phyloP scores from a whole-genome alignment of 169 alveolate species.

The Miamiensis avidus region DNA sequence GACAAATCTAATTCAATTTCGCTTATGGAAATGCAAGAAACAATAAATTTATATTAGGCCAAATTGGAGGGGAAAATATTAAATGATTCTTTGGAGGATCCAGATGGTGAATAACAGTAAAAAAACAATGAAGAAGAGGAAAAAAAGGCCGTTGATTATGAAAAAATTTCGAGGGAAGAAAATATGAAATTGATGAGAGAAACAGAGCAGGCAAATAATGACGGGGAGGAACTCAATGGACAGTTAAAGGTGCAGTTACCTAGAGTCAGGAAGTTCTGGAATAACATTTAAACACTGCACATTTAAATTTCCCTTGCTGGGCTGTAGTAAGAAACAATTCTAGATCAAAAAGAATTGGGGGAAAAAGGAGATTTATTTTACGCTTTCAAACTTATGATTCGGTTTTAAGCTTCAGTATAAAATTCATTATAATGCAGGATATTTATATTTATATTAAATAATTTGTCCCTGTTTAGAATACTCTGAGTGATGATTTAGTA shows the following conservation, averaged over 20 bases:
- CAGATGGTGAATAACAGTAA: not conserved
- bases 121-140: not conserved
- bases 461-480: not conserved
- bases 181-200: not conserved
- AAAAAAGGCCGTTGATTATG: not conserved
- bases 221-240: not conserved
- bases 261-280: not conserved
- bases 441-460: too few relatives aligned
- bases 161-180: not conserved
- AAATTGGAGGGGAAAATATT: not conserved
- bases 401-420: not conserved
- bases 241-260: not conserved
- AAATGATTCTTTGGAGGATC: not conserved
- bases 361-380: not conserved
- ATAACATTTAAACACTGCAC: not conserved
- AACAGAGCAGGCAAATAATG: not conserved
- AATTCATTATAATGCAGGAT: too few relatives aligned
- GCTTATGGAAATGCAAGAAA: slow-evolving; percentile 28
- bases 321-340: not conserved
- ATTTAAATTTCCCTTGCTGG: not conserved
- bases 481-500: not conserved
- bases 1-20: slow-evolving; percentile 35
- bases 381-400: not conserved
- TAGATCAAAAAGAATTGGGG: not conserved
- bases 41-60: slow-evolving; percentile 15